Evolutionary conservation across 495 filamentous ascomycete species (phyloP), one percentile per base, ranked within the genome.

Genomic region (Penicillium chermesinum): DNA sequence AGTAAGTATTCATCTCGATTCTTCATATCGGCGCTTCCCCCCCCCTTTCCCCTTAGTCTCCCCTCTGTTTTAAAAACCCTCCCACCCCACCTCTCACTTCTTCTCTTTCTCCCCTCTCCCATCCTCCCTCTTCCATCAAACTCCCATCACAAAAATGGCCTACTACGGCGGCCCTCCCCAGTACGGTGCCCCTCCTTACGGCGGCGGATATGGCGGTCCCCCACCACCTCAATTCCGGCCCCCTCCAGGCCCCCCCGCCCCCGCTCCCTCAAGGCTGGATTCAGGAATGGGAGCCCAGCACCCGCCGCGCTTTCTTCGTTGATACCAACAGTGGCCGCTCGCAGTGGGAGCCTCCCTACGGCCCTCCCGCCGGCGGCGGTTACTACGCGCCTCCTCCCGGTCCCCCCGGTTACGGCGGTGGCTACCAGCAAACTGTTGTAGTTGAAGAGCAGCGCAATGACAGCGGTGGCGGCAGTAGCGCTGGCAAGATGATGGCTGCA

Each of bases 221-320:
- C 60, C 57, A 13, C 57, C 52, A 1, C 53, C 61, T 15, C 45
- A 46, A 32, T 39, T 58, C 40, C 66, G 65, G 2, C 66, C 68
- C 30, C 69, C 69, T 9, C 57, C 57, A 7, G 49, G 53, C 27
- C 66, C 69, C 18, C n/a, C 69, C 68, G 35, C 78, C 79, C 7
- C 75, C 77, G 14, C 68, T 82, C 17, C 79, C 81, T 1, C 44
- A 61, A 0, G 83, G 80, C 50, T 86, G 83, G 83, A 55, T 65
- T 38, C 73, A 81, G 15, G 72, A 71, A 48, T 86, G 76, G 75
- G 81, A 86, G 45, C 69, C 73, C 34, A 67, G 64, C 34, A 59
- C 66, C 36, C 75, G 81, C 44, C 78, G 78, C 44, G 84, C 77
- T 61, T 81, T 78, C 66, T 86, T 76, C 55, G 67, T 79, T 35